These are phyloP conservation scores for Tetrahymena malaccensis DNA, from an alignment of 73 alveolate species.

Conservation along the genomic window DNA sequence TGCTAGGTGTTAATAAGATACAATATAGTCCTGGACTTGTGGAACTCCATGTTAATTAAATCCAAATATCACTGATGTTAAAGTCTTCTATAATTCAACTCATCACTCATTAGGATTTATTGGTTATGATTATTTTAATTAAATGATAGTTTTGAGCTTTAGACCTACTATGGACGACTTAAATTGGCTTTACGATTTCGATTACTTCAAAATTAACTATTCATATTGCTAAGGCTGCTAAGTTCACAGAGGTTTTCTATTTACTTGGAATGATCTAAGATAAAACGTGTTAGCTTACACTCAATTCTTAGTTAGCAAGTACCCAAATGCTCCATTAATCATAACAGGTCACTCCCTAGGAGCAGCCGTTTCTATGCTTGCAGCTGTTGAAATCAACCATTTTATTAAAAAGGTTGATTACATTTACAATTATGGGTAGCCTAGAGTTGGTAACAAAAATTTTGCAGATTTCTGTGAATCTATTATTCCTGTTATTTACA, in stretches of 20 bases:
- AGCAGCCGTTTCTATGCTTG: constrained; percentile 35
- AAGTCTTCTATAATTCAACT: constrained; percentile 17
- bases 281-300: background rate
- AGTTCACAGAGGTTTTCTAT: constrained; percentile 42
- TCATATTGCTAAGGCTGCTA: constrained; percentile 32
- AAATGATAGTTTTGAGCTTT: constrained; percentile 6
- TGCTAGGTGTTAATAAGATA: constrained; percentile 6
- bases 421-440: constrained; percentile 40
- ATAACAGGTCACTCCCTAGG: constrained; percentile 44
- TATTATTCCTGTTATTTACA: constrained; percentile 5
- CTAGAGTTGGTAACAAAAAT: constrained; percentile 30
- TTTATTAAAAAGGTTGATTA: background rate
- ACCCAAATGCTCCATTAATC: constrained; percentile 25
- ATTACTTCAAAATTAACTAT: constrained; percentile 16
- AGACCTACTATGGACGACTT: constrained; percentile 20
- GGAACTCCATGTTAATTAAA: constrained; percentile 25
- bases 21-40: constrained; percentile 13
- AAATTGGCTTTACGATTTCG: constrained; percentile 40
- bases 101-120: constrained; percentile 18
- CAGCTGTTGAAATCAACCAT: constrained; percentile 3
- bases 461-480: constrained; percentile 9
- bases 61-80: background rate
- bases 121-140: constrained; percentile 15
- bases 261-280: background rate
- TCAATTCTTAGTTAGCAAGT: background rate